phyloP scores from a whole-genome alignment of 306 rosid species.

The Vigna unguiculata region DNA sequence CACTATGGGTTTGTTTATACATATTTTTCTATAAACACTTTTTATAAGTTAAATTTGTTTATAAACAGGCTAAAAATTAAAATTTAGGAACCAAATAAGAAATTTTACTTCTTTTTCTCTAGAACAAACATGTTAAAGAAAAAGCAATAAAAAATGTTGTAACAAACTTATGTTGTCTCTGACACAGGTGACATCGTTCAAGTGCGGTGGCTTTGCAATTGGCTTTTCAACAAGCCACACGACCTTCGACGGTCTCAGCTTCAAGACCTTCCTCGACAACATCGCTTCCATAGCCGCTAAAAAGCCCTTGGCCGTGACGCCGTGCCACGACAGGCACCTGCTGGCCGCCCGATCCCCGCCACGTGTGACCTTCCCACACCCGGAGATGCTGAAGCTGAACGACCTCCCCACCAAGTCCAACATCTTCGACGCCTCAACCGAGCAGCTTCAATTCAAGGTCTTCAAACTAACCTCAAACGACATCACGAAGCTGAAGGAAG shows the following conservation, averaged over 20 bases:
- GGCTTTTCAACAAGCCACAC: constrained; percentile 20
- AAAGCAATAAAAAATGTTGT: no score
- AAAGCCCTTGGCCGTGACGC: not conserved
- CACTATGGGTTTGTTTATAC: no score
- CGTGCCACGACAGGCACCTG: constrained; percentile 14
- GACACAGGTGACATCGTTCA: constrained; percentile 12
- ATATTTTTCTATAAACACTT: no score
- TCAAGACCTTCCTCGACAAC: constrained; percentile 12
- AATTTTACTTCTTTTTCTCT: no score
- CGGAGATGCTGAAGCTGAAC: not conserved
- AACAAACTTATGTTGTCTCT: not conserved
- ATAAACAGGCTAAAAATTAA: no score
- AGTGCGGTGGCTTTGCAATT: not conserved
- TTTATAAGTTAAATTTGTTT: no score
- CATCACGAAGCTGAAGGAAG: not conserved
- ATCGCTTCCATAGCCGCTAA: not conserved
- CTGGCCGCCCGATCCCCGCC: constrained; percentile 23
- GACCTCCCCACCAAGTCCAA: constrained; percentile 7
- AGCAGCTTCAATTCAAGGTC: constrained; percentile 16
- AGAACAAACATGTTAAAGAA: no score
- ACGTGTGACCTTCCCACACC: constrained; percentile 19
- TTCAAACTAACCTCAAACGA: not conserved
- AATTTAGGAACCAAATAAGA: no score
- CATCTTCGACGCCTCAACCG: not conserved
- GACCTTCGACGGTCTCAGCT: not conserved